Evolutionary conservation across 805 yeast species (phyloP).

Genomic region (Ogataea angusta): DNA sequence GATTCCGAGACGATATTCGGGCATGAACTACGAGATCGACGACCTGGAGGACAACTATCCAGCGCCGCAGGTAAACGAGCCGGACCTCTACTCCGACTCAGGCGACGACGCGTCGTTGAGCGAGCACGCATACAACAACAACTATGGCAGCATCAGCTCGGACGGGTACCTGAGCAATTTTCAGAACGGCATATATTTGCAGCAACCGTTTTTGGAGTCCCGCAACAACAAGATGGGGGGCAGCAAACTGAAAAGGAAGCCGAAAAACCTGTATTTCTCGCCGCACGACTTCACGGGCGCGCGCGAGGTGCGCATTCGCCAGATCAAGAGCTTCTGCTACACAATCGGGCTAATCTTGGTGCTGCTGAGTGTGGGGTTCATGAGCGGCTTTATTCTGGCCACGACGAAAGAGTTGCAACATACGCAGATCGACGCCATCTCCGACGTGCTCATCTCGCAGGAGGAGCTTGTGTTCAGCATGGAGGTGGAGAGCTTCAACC

Average conservation of each 20-base stretch:
- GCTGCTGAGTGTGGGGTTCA: constrained; percentile 69
- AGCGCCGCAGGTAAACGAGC: constrained; percentile 13
- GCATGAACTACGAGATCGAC: constrained; percentile 47
- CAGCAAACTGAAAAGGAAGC: constrained; percentile 21
- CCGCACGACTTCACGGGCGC: constrained; percentile 38
- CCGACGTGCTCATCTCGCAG: constrained; percentile 71
- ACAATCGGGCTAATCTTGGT: constrained; percentile 44
- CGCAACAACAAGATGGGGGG: constrained; percentile 12
- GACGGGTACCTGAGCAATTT: constrained; percentile 8
- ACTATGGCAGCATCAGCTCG: constrained; percentile 19
- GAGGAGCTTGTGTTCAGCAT: constrained; percentile 84
- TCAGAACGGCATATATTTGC: constrained; percentile 4
- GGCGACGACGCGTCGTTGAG: constrained; percentile 25
- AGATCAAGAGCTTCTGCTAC: constrained; percentile 36
- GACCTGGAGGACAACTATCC: constrained; percentile 40
- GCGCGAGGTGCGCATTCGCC: constrained; percentile 28
- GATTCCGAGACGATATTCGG: constrained; percentile 69
- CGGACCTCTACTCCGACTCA: constrained; percentile 27
- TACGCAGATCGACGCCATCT: constrained; percentile 58
- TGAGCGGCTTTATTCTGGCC: constrained; percentile 80
- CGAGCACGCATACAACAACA: constrained; percentile 12
- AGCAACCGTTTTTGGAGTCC: constrained; percentile 16
- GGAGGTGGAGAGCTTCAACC: constrained; percentile 76
- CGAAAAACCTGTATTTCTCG: constrained; percentile 30
- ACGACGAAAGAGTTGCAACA: constrained; percentile 78